These are phyloP conservation scores for Funneliformis geosporum DNA, from an alignment of 192 early-diverging fungal species.

Conservation along the genomic window DNA sequence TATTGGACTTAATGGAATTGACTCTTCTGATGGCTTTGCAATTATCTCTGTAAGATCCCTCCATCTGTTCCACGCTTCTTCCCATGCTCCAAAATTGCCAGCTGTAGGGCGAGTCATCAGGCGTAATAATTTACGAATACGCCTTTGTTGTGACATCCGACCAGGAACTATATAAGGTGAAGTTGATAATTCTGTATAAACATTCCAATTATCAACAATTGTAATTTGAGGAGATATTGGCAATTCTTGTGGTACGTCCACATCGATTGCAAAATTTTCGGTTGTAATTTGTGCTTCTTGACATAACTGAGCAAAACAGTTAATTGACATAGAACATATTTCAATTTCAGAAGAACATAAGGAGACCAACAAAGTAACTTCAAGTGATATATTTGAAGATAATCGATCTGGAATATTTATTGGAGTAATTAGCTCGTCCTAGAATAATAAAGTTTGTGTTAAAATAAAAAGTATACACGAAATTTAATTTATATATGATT, in stretches of 20 bases:
- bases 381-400: constrained; percentile 69
- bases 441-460: not conserved
- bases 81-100: constrained; percentile 83
- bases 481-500: not conserved
- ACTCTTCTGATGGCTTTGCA: constrained; percentile 39
- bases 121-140: constrained; percentile 67
- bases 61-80: constrained; percentile 79
- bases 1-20: constrained; percentile 27
- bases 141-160: constrained; percentile 76
- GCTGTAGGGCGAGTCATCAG: constrained; percentile 66
- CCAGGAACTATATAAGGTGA: constrained; percentile 52
- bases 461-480: not conserved
- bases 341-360: constrained; percentile 73
- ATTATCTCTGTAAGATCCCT: constrained; percentile 54
- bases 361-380: constrained; percentile 70
- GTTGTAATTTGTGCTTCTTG: constrained; percentile 66
- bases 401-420: constrained; percentile 55
- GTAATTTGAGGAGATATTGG: constrained; percentile 47
- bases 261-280: constrained; percentile 44
- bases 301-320: constrained; percentile 70
- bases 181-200: constrained; percentile 67
- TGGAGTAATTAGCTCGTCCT: not conserved
- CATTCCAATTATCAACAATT: constrained; percentile 65
- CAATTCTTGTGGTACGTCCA: constrained; percentile 36
- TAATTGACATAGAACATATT: constrained; percentile 55